phyloP scores from a whole-genome alignment of 805 yeast species.

The Teunomyces funiuensis region DNA sequence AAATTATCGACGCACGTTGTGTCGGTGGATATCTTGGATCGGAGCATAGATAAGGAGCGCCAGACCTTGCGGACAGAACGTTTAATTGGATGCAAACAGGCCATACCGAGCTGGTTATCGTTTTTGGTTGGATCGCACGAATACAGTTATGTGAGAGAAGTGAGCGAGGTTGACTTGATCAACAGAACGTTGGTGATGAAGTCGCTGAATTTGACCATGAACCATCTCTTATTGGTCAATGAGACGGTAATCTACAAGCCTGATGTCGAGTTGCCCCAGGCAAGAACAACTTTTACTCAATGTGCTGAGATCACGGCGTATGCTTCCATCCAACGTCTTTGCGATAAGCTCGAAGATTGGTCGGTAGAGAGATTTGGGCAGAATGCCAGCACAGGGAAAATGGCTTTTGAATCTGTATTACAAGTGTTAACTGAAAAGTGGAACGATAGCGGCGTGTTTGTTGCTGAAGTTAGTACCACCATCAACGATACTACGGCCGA shows the following conservation, averaged over 20 bases:
- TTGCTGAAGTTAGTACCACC: conserved; percentile 24
- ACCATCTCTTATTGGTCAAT: conserved; percentile 69
- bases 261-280: conserved; percentile 49
- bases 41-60: conserved; percentile 59
- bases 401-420: conserved; percentile 83
- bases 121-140: conserved; percentile 70
- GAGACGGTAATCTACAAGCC: conserved; percentile 87
- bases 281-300: conserved; percentile 68
- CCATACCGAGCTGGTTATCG: conserved; percentile 80
- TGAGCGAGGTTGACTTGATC: conserved; percentile 75
- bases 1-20: conserved; percentile 89
- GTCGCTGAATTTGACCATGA: conserved; percentile 84
- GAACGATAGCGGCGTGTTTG: conserved; percentile 41
- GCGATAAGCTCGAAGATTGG: conserved; percentile 90
- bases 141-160: conserved; percentile 81
- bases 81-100: conserved; percentile 82
- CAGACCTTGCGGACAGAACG: conserved; percentile 70
- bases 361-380: conserved; percentile 83
- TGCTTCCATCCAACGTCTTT: conserved; percentile 64
- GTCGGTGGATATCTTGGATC: conserved; percentile 82
- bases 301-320: conserved; percentile 88
- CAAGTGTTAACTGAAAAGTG: conserved; percentile 46
- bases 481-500: conserved; percentile 17
- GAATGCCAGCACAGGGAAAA: conserved; percentile 79
- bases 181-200: conserved; percentile 69